Conservation (phyloP, 768 basidiomycete species). For the Mycena indigotica region DNA sequence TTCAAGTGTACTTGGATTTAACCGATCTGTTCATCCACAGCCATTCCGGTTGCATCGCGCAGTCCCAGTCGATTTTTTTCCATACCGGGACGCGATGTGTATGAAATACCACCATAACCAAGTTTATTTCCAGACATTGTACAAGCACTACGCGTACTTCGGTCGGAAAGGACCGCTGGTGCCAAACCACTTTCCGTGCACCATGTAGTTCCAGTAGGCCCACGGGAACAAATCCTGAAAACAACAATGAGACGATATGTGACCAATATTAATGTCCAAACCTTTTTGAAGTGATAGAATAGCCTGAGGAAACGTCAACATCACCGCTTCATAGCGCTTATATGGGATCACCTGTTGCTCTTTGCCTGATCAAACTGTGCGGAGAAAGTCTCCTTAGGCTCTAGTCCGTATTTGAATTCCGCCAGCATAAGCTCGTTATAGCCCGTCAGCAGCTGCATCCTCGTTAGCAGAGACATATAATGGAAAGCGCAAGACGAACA, state of each 20-base stretch:
- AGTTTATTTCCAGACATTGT: no score
- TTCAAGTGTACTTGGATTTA: background rate
- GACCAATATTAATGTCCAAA: slow-evolving; percentile 23
- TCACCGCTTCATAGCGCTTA: no score
- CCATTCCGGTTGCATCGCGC: no score
- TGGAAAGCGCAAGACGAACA: slow-evolving; percentile 41
- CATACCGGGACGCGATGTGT: no score
- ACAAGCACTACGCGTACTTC: slow-evolving; percentile 36
- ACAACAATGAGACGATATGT: background rate
- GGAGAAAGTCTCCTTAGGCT: slow-evolving; percentile 86
- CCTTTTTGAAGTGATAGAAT: slow-evolving; percentile 91
- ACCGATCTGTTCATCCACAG: no score
- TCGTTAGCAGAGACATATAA: slow-evolving; percentile 13
- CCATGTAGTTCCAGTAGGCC: slow-evolving; percentile 79
- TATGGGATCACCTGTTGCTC: slow-evolving; percentile 72
- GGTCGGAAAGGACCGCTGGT: slow-evolving; percentile 43
- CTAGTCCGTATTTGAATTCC: slow-evolving; percentile 91
- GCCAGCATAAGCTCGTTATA: slow-evolving; percentile 84
- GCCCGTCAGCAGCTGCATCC: slow-evolving; percentile 68
- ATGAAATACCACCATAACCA: no score
- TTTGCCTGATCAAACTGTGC: slow-evolving; percentile 71
- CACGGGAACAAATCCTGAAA: slow-evolving; percentile 66
- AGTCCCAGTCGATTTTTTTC: no score
- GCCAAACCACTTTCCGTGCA: slow-evolving; percentile 54
- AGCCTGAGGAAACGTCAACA: slow-evolving; percentile 37